Evolutionary conservation across 225 moss, liverwort and hornwort genomes (phyloP).

Genomic region (Straminergon stramineum): DNA sequence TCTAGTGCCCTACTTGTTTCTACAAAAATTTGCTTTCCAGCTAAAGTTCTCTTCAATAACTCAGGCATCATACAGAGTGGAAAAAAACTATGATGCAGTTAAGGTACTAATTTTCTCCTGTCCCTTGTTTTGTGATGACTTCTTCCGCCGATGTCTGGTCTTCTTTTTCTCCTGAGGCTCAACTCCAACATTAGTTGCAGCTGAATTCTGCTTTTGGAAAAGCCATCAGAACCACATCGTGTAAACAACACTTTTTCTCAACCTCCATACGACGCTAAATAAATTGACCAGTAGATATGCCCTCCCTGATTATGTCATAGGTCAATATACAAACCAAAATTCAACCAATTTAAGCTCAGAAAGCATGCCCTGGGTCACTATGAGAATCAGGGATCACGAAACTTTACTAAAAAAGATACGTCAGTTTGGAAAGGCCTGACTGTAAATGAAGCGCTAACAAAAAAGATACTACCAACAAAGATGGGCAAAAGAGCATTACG

Average conservation of each 20-base stretch:
- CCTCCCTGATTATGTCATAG: neutral
- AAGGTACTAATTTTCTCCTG: neutral
- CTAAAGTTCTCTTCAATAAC: neutral
- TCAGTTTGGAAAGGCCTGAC: neutral
- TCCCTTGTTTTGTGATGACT: neutral
- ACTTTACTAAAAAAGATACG: neutral
- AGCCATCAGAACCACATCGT: neutral
- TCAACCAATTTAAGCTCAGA: neutral
- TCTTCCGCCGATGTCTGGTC: slow-evolving; percentile 8
- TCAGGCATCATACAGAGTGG: neutral
- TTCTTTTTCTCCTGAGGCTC: slow-evolving; percentile 1
- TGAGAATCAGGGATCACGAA: neutral
- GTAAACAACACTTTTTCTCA: neutral
- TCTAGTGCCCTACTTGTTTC: neutral
- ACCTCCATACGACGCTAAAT: neutral
- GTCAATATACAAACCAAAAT: neutral
- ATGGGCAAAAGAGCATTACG: neutral
- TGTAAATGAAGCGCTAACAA: neutral
- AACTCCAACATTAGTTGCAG: neutral
- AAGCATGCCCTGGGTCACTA: neutral
- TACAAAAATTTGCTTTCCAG: slow-evolving; percentile 22
- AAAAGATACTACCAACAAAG: neutral
- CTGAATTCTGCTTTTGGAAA: slow-evolving; percentile 1
- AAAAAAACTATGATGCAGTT: neutral
- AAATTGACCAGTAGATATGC: neutral